Conservation (phyloP, 169 alveolate genomes). For the Cryptosporidium parvum region DNA sequence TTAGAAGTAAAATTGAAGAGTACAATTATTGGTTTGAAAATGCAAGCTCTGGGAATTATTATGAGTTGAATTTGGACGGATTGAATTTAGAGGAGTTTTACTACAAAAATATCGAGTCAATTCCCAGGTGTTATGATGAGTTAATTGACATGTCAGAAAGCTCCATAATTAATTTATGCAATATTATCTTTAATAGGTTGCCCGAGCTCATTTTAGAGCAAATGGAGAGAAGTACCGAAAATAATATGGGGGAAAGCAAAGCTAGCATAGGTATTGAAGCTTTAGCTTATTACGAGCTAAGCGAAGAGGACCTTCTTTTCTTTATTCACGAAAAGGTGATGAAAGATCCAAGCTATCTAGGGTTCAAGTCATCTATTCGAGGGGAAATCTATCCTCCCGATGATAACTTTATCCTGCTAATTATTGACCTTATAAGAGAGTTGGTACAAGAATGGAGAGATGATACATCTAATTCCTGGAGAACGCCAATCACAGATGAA, state of each 20-base stretch:
- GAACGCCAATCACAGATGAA: neutral
- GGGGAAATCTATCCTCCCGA: slow-evolving; percentile 57
- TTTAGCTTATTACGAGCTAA: neutral
- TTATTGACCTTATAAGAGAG: slow-evolving; percentile 43
- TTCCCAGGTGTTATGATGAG: slow-evolving; percentile 34
- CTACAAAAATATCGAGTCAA: slow-evolving; percentile 16
- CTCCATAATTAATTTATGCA: slow-evolving; percentile 28
- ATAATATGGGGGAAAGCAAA: neutral
- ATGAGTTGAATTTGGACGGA: slow-evolving; percentile 48
- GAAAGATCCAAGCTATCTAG: slow-evolving; percentile 42
- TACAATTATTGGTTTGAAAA: slow-evolving; percentile 53
- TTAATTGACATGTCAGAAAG: slow-evolving; percentile 39
- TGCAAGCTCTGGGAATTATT: slow-evolving; percentile 4
- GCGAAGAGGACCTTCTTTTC: slow-evolving; percentile 12
- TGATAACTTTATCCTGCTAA: slow-evolving; percentile 51
- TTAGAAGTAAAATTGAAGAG: slow-evolving; percentile 20
- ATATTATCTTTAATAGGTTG: slow-evolving; percentile 9
- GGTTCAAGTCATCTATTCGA: slow-evolving; percentile 36
- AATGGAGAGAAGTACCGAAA: neutral
- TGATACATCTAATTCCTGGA: neutral
- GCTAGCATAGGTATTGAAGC: neutral
- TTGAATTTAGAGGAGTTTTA: slow-evolving; percentile 43
- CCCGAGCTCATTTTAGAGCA: neutral
- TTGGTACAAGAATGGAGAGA: slow-evolving; percentile 14
- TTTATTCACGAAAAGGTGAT: slow-evolving; percentile 46